Evolutionary conservation across 129 eudicot genomes (phyloP).

Genomic region (Dittrichia graveolens): DNA sequence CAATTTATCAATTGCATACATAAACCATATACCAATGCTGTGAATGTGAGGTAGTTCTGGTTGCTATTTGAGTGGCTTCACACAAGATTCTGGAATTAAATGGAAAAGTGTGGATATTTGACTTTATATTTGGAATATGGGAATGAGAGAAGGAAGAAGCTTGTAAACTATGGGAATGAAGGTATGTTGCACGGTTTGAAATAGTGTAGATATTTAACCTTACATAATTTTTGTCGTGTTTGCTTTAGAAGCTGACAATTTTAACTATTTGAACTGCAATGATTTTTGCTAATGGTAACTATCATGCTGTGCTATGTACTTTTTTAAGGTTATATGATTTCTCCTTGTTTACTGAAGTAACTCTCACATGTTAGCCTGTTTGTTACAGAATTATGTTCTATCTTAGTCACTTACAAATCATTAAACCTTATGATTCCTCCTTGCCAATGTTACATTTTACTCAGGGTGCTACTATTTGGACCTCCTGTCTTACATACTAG

Average conservation of each 20-base stretch:
- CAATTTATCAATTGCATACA: no score
- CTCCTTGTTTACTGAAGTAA: constrained; percentile 1
- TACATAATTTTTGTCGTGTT: not conserved
- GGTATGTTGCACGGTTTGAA: no score
- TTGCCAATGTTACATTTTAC: not conserved
- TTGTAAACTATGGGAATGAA: no score
- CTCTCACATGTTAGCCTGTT: constrained; percentile 6
- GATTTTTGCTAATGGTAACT: not conserved
- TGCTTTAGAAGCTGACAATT: constrained; percentile 4
- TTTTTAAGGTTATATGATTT: not conserved
- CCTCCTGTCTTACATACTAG: no score
- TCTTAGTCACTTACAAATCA: not conserved
- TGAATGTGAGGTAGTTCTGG: not conserved
- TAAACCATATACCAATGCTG: not conserved
- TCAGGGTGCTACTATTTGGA: no score
- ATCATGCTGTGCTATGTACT: constrained; percentile 2
- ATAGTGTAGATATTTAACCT: no score
- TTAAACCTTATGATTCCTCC: not conserved
- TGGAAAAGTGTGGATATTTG: no score
- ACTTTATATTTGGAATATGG: no score
- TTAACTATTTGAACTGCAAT: not conserved
- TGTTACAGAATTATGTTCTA: not conserved
- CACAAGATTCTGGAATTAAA: not conserved
- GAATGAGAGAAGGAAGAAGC: no score
- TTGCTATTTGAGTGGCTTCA: constrained; percentile 7